Percentiles rank a stretch among this genome's conserved stretches.
Conservation (phyloP, 1,284 basidiomycete species). For the Marasmius sp. region DNA sequence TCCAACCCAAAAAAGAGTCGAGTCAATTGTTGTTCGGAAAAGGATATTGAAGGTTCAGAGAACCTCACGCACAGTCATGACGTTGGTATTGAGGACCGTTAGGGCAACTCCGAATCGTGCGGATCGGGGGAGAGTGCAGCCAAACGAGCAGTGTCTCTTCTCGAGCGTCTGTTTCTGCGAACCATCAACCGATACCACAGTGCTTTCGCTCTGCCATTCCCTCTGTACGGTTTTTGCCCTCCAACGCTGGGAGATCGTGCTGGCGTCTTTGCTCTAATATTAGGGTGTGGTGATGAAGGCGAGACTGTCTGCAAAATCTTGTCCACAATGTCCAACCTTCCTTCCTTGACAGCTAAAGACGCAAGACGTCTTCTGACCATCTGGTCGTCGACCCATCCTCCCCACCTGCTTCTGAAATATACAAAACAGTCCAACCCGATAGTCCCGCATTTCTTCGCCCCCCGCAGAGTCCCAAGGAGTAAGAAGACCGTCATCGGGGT, state of each 20-base stretch:
- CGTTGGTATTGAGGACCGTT: no score
- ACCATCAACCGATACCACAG: constrained; percentile 30
- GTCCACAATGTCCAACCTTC: constrained; percentile 49
- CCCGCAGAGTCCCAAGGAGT: constrained; percentile 51
- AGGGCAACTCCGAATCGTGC: no score
- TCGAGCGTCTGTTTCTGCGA: constrained; percentile 1
- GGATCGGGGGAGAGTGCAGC: neutral
- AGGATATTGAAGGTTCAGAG: no score
- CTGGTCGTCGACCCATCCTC: constrained; percentile 49
- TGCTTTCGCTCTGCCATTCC: constrained; percentile 31
- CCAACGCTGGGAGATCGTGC: no score
- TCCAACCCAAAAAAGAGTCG: neutral
- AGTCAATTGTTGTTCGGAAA: neutral
- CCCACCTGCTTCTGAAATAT: constrained; percentile 54
- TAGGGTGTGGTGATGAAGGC: neutral
- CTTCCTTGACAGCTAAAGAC: constrained; percentile 59
- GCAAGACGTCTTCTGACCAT: constrained; percentile 58
- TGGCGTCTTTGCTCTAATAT: no score
- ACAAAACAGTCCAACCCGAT: constrained; percentile 45
- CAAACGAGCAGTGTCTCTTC: neutral
- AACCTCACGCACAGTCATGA: no score
- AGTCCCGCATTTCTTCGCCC: constrained; percentile 49
- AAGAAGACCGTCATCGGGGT: constrained; percentile 62
- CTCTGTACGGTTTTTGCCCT: constrained; percentile 21
- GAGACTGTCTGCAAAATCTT: constrained; percentile 25